Conservation (phyloP, 1,139 yeast genomes). For the Suhomyces bolitotheri region DNA sequence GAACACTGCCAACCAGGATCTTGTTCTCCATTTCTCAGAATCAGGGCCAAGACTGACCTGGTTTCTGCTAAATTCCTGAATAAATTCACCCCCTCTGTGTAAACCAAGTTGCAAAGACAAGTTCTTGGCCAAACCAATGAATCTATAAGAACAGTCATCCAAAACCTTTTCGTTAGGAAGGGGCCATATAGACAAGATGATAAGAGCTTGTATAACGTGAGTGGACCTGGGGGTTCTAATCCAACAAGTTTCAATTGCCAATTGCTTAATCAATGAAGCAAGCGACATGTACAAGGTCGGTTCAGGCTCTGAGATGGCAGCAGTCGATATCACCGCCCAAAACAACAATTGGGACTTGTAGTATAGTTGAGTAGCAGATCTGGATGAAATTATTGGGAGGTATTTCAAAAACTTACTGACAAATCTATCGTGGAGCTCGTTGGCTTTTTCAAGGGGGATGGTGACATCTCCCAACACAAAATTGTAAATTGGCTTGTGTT, state of each 20-base stretch:
- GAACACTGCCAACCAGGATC: constrained; percentile 89
- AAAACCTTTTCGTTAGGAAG: constrained; percentile 88
- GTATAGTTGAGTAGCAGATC: constrained; percentile 74
- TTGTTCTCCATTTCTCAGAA: constrained; percentile 92
- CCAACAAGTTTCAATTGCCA: constrained; percentile 94
- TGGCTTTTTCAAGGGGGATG: constrained; percentile 65
- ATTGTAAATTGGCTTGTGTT: constrained; percentile 41
- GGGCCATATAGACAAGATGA: constrained; percentile 88
- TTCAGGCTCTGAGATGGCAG: constrained; percentile 83
- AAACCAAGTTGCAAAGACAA: constrained; percentile 87
- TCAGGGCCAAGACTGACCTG: constrained; percentile 83
- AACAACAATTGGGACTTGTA: constrained; percentile 81
- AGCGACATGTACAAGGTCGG: constrained; percentile 78
- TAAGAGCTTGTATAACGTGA: constrained; percentile 85
- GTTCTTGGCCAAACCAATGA: constrained; percentile 82
- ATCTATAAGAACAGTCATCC: constrained; percentile 89
- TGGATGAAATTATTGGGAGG: constrained; percentile 74
- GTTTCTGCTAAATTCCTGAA: constrained; percentile 85
- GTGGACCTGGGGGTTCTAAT: constrained; percentile 90
- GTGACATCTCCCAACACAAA: constrained; percentile 75
- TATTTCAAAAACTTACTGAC: constrained; percentile 68
- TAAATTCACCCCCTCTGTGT: constrained; percentile 85
- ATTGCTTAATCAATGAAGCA: constrained; percentile 76
- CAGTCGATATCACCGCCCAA: constrained; percentile 89
- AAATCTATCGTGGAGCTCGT: constrained; percentile 68